Evolutionary conservation across 164 flowering plant species (phyloP).

Genomic region (Vitis labrusca): DNA sequence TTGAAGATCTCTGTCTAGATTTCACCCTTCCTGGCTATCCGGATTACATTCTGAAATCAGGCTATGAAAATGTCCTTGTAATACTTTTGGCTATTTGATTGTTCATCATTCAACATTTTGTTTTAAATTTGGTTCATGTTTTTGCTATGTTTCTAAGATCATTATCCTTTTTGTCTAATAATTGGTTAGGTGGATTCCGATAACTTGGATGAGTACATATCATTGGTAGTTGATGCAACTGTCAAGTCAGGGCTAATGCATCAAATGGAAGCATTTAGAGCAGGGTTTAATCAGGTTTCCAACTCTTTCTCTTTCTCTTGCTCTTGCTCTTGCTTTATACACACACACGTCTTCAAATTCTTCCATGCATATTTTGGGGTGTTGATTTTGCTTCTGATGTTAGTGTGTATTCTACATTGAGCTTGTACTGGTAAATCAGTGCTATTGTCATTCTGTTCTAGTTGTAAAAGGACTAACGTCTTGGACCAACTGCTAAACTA

Average conservation of each 20-base stretch:
- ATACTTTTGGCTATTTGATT: not conserved
- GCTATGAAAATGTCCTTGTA: constrained; percentile 63
- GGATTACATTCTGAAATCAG: constrained; percentile 73
- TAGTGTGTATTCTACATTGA: too few species aligned
- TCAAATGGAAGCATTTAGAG: constrained; percentile 91
- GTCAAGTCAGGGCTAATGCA: constrained; percentile 78
- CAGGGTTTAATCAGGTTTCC: constrained; percentile 91
- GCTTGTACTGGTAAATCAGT: too few species aligned
- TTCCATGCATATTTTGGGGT: not conserved
- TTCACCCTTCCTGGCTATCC: constrained; percentile 99
- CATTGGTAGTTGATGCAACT: constrained; percentile 89
- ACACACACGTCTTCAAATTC: not conserved
- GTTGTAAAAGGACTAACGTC: too few species aligned
- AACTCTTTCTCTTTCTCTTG: not conserved
- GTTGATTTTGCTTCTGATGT: too few species aligned
- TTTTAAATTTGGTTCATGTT: too few species aligned
- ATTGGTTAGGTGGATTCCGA: constrained; percentile 66
- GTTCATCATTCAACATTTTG: too few species aligned
- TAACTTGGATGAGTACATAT: constrained; percentile 84
- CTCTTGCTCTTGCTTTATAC: not conserved
- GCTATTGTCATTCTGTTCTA: too few species aligned
- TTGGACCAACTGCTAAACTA: too few species aligned
- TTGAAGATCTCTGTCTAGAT: constrained; percentile 90
- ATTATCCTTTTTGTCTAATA: not conserved
- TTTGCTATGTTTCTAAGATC: not conserved